These are phyloP conservation scores for Croton setiger DNA, from an alignment of 441 rosid species.

Conservation along the genomic window DNA sequence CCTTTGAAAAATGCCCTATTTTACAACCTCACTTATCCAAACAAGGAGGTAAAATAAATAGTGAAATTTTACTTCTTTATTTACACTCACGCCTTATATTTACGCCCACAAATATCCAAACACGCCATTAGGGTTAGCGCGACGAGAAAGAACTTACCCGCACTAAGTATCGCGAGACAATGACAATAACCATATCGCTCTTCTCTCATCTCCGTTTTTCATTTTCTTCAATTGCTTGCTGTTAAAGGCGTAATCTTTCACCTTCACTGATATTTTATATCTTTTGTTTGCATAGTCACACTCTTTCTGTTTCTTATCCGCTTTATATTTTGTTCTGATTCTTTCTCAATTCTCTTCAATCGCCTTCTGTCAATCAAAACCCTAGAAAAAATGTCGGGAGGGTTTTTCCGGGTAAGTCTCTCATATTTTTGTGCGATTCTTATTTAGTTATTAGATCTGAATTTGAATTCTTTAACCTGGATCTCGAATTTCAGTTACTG, in stretches of 20 bases:
- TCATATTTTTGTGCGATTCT: background rate
- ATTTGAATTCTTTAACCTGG: conserved; percentile 16
- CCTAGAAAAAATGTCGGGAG: conserved; percentile 84
- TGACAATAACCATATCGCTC: too few species aligned
- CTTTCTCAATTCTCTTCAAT: background rate
- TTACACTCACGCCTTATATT: too few species aligned
- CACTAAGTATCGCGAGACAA: too few species aligned
- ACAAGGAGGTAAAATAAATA: too few species aligned
- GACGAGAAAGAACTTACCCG: too few species aligned
- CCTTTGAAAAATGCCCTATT: too few species aligned
- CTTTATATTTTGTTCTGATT: background rate
- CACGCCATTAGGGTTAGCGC: too few species aligned
- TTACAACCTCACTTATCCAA: too few species aligned
- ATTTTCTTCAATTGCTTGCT: too few species aligned
- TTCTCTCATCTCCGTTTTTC: too few species aligned
- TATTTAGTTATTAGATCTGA: background rate
- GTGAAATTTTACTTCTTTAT: too few species aligned
- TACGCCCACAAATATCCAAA: too few species aligned
- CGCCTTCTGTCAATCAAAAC: conserved; percentile 24
- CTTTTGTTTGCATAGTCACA: background rate
- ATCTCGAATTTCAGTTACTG: conserved; percentile 14
- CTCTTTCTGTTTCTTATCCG: background rate
- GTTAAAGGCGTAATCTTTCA: background rate
- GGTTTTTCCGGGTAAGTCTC: conserved; percentile 71
- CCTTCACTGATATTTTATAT: background rate